Evolutionary conservation across 208 protist genomes (phyloP), one percentile per base, ranked within the genome.

Genomic region (Balamuthia mandrillaris): DNA sequence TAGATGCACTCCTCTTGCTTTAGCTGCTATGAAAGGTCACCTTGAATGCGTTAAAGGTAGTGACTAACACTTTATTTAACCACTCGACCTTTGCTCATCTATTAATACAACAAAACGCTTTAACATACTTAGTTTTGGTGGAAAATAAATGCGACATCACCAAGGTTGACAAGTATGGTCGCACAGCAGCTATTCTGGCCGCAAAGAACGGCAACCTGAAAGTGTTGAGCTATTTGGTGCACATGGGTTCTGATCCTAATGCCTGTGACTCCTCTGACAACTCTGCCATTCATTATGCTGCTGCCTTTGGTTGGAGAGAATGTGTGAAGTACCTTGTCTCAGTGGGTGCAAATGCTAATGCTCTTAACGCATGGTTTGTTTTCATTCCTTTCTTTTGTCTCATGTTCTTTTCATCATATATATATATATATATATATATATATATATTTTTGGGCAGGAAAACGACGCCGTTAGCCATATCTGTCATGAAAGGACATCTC

Each of bases 281-380:
- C 61, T 49, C 61, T 12, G 61, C 61, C 5, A 39, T 31, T 27
- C 61, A 70, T 44, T 66, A 81, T n/a, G 72, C 51, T 9, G 56
- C 78, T 16, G 78, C 78, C 1, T 78, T 54, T 72, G 78, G 78
- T 12, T 84, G 78, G 78, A 1, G 29, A 21, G 58, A 37, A 39
- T 84, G 78, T 27, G 56, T 84, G 1, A 24, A 72, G 44, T 31
- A 77, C 33, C 60, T 84, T 21, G 31, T 84, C 44, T 10, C 39
- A 18, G 2, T 27, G 14, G 78, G 78, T 29, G 78, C 63, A 27
- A 21, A 54, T 24, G 18, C 49, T 5, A 51, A 86, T 35, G 84
- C 78, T 0, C 44, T 39, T 18, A 89, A 89, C n/a, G 84, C 84
- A 39, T 89, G 87, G 87, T n/a, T n/a, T n/a, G n/a, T n/a, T n/a